phyloP scores from a whole-genome alignment of 306 rosid genomes.

The Sesbania bispinosa region DNA sequence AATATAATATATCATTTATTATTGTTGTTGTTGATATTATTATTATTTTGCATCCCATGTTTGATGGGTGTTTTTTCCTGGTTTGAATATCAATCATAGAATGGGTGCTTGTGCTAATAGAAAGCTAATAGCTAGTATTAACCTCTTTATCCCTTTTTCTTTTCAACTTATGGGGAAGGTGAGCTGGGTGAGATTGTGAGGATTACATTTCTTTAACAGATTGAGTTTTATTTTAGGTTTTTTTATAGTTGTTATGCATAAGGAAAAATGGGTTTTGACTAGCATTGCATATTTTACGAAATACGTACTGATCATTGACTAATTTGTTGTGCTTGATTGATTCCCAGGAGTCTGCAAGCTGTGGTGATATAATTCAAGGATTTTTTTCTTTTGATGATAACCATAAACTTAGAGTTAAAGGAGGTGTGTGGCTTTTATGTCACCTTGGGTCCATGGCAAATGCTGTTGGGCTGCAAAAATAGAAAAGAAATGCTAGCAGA shows the following conservation, averaged over 20 bases:
- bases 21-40: background rate
- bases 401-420: slow-evolving; percentile 10
- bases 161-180: background rate
- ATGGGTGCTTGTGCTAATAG: background rate
- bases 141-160: background rate
- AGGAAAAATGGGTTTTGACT: background rate
- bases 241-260: background rate
- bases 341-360: slow-evolving; percentile 38
- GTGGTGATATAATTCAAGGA: slow-evolving; percentile 18
- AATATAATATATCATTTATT: background rate
- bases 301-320: slow-evolving; percentile 21
- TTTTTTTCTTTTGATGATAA: slow-evolving; percentile 1
- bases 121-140: background rate
- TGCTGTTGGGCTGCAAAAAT: background rate
- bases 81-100: background rate
- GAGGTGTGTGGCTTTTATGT: background rate
- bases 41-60: background rate
- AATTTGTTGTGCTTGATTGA: slow-evolving; percentile 32
- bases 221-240: background rate
- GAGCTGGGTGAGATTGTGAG: background rate
- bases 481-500: background rate
- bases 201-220: background rate
- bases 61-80: background rate
- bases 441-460: slow-evolving; percentile 5
- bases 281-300: background rate